Conservation (phyloP, 75 land plant species). For the Azolla pinnata region DNA sequence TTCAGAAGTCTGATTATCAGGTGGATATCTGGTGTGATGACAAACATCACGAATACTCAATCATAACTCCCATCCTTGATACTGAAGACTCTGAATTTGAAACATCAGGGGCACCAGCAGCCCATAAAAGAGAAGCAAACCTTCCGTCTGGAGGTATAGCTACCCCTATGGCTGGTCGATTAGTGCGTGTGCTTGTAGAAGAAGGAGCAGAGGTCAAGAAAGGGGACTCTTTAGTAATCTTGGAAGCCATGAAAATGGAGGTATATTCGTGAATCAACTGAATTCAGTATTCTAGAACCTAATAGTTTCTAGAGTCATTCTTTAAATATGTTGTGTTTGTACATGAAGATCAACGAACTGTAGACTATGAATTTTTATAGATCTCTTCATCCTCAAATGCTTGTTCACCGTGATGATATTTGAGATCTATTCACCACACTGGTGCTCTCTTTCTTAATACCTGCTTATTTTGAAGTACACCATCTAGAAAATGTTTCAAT, state of each 20-base stretch:
- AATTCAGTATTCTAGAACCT: not conserved
- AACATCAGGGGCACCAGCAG: conserved; percentile 3
- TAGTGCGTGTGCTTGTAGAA: conserved; percentile 63
- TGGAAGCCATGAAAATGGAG: conserved; percentile 99
- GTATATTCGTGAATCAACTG: conserved; percentile 18
- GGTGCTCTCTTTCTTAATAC: not conserved
- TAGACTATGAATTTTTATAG: too few relatives aligned
- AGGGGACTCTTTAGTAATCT: conserved; percentile 73
- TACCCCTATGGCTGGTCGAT: conserved; percentile 94
- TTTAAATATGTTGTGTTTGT: not conserved
- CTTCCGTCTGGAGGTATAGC: conserved; percentile 49
- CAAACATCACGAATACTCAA: conserved; percentile 63
- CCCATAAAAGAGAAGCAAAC: not conserved
- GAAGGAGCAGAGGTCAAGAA: conserved; percentile 52
- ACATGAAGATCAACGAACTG: not conserved
- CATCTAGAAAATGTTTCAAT: too few relatives aligned
- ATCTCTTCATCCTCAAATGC: too few relatives aligned
- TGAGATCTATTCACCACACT: not conserved
- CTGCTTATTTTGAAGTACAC: too few relatives aligned
- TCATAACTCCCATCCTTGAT: conserved; percentile 20
- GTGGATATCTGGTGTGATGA: conserved; percentile 73
- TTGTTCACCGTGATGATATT: not conserved
- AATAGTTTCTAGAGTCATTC: not conserved
- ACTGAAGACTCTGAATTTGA: conserved; percentile 8
- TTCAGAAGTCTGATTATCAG: conserved; percentile 55